phyloP scores from a whole-genome alignment of 305 asterid genomes.

The Plantago coronopus region DNA sequence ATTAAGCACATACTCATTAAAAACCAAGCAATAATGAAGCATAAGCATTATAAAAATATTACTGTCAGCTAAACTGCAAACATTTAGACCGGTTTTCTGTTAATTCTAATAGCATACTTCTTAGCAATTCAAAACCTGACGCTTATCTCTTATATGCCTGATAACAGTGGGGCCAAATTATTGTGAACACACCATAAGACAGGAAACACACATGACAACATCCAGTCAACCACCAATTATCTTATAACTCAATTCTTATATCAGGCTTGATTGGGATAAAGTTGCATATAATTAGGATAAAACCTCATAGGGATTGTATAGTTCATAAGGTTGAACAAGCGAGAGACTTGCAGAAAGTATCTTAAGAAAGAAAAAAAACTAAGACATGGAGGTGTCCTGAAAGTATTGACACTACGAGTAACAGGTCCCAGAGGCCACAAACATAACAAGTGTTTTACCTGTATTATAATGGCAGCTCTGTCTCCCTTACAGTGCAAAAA shows the following conservation, averaged over 20 bases:
- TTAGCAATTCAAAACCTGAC: constrained; percentile 1
- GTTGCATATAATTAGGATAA: too few species aligned
- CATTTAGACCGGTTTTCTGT: constrained; percentile 11
- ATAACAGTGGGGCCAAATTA: constrained; percentile 1
- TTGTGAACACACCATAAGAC: constrained; percentile 10
- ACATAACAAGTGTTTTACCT: constrained; percentile 46
- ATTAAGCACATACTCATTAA: neutral
- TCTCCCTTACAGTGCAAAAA: constrained; percentile 57
- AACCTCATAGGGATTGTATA: too few species aligned
- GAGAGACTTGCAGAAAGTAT: neutral
- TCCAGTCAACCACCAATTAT: constrained; percentile 6
- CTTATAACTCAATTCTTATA: neutral
- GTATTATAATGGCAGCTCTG: constrained; percentile 77
- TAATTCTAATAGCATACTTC: neutral
- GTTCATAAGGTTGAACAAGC: neutral
- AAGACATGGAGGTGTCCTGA: too few species aligned
- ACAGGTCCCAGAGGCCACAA: constrained; percentile 13
- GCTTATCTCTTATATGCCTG: neutral
- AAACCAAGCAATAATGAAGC: constrained; percentile 8
- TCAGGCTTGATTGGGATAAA: constrained; percentile 10
- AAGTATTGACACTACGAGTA: constrained; percentile 1
- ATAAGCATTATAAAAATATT: neutral
- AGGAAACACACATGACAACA: too few species aligned
- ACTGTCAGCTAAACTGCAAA: neutral
- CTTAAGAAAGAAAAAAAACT: too few species aligned